Conservation (phyloP, 345 rosid species). For the Lenwebbia sp. region DNA sequence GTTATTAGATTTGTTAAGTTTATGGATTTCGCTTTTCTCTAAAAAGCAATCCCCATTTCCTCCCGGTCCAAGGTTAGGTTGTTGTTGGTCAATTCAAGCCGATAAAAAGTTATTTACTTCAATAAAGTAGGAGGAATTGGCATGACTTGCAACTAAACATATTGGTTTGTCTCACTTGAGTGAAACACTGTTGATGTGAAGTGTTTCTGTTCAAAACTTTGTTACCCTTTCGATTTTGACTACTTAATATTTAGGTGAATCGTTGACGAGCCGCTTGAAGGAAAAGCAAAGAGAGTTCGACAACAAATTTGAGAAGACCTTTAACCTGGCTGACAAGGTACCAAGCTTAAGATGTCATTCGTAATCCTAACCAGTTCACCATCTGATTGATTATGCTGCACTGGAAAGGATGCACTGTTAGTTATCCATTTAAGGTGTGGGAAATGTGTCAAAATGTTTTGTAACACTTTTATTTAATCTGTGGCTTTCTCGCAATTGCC, state of each 20-base stretch:
- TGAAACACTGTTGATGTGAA: not conserved
- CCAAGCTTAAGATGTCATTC: not conserved
- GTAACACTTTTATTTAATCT: not conserved
- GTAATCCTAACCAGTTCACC: not conserved
- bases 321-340: slow-evolving; percentile 58
- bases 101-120: not conserved
- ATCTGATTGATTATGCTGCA: not conserved
- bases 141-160: not conserved
- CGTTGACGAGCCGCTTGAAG: slow-evolving; percentile 41
- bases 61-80: not conserved
- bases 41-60: not conserved
- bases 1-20: not conserved
- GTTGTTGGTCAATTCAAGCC: not conserved
- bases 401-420: not conserved
- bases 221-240: not conserved
- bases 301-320: slow-evolving; percentile 44
- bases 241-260: slow-evolving; percentile 22
- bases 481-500: not conserved
- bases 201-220: not conserved
- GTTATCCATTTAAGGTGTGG: not conserved
- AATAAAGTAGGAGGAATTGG: not conserved
- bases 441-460: not conserved
- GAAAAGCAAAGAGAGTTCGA: slow-evolving; percentile 61
- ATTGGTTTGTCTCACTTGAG: not conserved
- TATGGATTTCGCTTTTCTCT: not conserved